These are phyloP conservation scores for Sporothrix humicola DNA, from an alignment of 2,329 filamentous ascomycete genomes.

Conservation along the genomic window DNA sequence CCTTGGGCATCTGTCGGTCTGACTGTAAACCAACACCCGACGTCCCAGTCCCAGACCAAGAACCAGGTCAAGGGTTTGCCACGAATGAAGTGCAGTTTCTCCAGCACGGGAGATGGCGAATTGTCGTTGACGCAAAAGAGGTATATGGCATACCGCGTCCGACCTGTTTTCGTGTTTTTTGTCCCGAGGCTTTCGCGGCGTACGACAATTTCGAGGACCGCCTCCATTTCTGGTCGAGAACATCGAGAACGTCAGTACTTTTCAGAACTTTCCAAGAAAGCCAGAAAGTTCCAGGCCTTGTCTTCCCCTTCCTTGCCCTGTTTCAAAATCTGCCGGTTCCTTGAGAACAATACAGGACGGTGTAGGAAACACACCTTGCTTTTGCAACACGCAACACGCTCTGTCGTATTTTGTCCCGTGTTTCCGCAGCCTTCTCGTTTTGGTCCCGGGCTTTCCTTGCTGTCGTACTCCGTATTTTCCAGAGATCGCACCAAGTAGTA, in stretches of 20 bases:
- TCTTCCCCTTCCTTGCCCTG: no score
- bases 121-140: not conserved
- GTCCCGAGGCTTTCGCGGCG: conserved; percentile 1
- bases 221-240: not conserved
- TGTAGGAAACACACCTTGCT: not conserved
- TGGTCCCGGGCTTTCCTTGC: not conserved
- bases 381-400: not conserved
- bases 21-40: conserved; percentile 20
- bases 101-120: not conserved
- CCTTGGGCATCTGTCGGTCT: conserved; percentile 4
- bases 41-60: conserved; percentile 1
- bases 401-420: conserved; percentile 6
- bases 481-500: not conserved
- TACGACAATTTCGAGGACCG: not conserved
- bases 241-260: not conserved
- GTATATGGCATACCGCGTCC: not conserved
- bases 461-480: not conserved
- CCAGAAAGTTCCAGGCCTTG: not conserved
- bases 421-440: conserved; percentile 3
- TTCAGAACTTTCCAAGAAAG: conserved; percentile 5
- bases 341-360: not conserved
- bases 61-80: conserved; percentile 10
- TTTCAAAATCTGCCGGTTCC: not conserved
- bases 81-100: conserved; percentile 6
- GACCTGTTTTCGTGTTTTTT: conserved; percentile 1